Conservation (phyloP, 331 rosid species). For the Cydonia oblonga region DNA sequence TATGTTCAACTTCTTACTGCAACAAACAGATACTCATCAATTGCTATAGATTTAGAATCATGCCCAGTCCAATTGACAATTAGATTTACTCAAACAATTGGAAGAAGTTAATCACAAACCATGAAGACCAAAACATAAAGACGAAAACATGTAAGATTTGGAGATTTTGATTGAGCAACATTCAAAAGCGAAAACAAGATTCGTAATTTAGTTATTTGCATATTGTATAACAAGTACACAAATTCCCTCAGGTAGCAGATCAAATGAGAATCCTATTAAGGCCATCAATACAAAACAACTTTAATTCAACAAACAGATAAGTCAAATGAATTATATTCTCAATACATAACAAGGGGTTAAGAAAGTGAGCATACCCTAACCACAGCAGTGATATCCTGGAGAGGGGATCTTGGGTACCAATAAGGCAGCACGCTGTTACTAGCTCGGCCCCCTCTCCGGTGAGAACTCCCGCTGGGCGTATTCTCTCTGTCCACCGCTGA, state of each 20-base stretch:
- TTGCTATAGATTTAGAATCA: neutral
- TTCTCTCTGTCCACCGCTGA: slow-evolving; percentile 20
- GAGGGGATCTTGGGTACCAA: slow-evolving; percentile 83
- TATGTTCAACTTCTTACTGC: neutral
- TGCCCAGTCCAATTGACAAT: neutral
- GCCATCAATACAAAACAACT: neutral
- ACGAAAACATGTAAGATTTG: neutral
- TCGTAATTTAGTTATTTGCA: neutral
- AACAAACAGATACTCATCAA: neutral
- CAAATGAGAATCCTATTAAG: neutral
- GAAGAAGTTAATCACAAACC: neutral
- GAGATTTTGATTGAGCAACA: neutral
- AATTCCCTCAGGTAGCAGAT: neutral
- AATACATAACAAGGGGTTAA: neutral
- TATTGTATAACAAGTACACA: neutral
- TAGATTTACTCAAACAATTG: neutral
- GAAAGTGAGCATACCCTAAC: slow-evolving; percentile 24
- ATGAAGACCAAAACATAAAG: neutral
- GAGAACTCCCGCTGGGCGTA: neutral
- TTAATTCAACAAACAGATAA: neutral
- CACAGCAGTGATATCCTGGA: slow-evolving; percentile 57
- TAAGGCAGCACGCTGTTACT: slow-evolving; percentile 42
- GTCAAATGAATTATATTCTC: neutral
- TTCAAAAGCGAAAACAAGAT: neutral
- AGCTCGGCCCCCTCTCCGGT: slow-evolving; percentile 27